Evolutionary conservation across 2,329 filamentous ascomycete species (phyloP).

Genomic region (Trichophyton benhamiae): DNA sequence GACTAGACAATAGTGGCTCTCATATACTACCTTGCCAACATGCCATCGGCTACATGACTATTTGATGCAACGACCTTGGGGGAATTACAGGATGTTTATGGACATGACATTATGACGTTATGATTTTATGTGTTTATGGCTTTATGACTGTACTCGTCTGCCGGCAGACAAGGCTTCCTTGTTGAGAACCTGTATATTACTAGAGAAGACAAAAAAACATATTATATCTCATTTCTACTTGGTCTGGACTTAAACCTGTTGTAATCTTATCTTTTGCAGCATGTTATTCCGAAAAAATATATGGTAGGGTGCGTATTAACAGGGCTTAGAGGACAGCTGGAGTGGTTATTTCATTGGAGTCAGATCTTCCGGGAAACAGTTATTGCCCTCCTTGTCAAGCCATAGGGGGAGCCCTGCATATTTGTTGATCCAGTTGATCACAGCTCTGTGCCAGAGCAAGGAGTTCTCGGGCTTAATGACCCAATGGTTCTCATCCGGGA

Average conservation of each 20-base stretch:
- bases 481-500: conserved; percentile 72
- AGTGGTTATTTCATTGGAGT: background rate
- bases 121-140: too few species aligned
- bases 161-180: too few species aligned
- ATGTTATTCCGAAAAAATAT: background rate
- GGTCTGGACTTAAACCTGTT: too few species aligned
- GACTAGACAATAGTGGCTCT: background rate
- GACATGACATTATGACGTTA: too few species aligned
- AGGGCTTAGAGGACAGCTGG: background rate
- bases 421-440: conserved; percentile 62
- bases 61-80: too few species aligned
- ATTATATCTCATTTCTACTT: too few species aligned
- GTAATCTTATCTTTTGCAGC: too few species aligned
- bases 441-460: conserved; percentile 77
- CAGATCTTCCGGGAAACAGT: conserved; percentile 4
- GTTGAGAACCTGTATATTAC: too few species aligned
- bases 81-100: too few species aligned
- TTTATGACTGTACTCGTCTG: too few species aligned
- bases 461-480: conserved; percentile 87
- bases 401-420: conserved; percentile 33
- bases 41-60: too few species aligned
- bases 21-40: background rate
- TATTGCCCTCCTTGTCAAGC: conserved; percentile 9
- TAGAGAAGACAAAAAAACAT: too few species aligned
- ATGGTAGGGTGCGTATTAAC: background rate